These are phyloP conservation scores for Biscogniauxia sp. DNA, from an alignment of 2,329 filamentous ascomycete genomes.

Conservation along the genomic window DNA sequence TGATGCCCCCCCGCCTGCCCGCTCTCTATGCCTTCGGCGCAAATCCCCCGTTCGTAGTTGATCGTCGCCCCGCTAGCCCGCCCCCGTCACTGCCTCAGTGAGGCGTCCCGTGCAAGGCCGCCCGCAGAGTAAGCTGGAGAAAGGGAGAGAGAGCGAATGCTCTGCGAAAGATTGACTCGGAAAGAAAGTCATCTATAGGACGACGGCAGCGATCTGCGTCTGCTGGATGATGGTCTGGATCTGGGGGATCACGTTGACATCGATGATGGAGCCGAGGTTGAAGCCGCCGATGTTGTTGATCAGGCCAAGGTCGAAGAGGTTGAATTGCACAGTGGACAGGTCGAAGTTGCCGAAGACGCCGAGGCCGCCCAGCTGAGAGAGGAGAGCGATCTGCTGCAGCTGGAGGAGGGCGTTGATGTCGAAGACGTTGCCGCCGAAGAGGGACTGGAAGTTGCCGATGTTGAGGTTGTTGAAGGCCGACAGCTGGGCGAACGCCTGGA, in stretches of 20 bases:
- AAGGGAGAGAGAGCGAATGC: background rate
- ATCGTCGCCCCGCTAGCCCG: background rate
- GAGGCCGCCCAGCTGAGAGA: constrained; percentile 38
- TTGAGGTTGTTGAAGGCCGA: constrained; percentile 38
- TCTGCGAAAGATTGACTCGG: background rate
- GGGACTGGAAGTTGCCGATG: constrained; percentile 34
- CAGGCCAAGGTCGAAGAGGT: constrained; percentile 40
- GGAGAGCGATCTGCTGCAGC: constrained; percentile 34
- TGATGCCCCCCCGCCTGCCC: background rate
- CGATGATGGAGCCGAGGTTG: constrained; percentile 34
- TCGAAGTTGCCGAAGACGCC: constrained; percentile 46
- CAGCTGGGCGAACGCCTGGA: constrained; percentile 32
- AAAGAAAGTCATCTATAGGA: constrained; percentile 4
- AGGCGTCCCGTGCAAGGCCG: background rate
- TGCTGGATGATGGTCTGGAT: constrained; percentile 32
- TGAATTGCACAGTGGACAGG: constrained; percentile 43
- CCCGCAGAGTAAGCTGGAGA: background rate
- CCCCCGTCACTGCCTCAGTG: background rate
- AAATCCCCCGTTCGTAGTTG: background rate
- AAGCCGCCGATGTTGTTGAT: constrained; percentile 34
- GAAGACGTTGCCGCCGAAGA: constrained; percentile 46
- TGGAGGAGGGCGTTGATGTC: constrained; percentile 46
- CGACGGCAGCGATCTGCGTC: constrained; percentile 11
- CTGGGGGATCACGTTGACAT: constrained; percentile 28
- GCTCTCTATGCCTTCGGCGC: background rate